phyloP scores from a whole-genome alignment of 345 rosid species.

The Aquilaria yunnanensis region DNA sequence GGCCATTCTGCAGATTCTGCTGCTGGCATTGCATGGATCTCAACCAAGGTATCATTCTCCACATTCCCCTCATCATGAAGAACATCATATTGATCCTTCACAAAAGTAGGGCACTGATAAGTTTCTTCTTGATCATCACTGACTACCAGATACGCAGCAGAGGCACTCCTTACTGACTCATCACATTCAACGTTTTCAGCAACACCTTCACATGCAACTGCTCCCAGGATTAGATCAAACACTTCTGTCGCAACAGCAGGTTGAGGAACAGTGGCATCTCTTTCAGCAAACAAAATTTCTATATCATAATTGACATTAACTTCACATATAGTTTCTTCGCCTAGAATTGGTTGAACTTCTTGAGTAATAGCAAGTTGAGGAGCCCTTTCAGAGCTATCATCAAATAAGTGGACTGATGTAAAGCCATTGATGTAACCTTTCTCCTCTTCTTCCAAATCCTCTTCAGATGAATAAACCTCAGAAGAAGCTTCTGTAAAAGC shows the following conservation, averaged over 20 bases:
- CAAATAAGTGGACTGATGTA: too few relatives aligned
- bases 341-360: neutral
- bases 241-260: neutral
- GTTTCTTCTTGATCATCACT: neutral
- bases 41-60: conserved; percentile 3
- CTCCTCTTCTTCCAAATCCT: neutral
- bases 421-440: neutral
- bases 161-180: neutral
- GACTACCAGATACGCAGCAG: conserved; percentile 1
- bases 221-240: neutral
- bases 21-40: conserved; percentile 8
- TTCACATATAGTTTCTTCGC: neutral
- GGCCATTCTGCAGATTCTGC: conserved; percentile 8
- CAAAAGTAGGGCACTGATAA: neutral
- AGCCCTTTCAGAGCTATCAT: neutral
- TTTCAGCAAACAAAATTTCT: neutral
- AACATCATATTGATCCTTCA: neutral
- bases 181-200: neutral
- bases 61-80: neutral
- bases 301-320: too few relatives aligned
- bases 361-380: neutral
- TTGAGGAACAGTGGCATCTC: neutral
- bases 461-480: neutral
- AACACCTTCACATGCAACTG: conserved; percentile 3
- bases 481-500: neutral